Evolutionary conservation across 2,329 filamentous ascomycete genomes (phyloP), one percentile per base, ranked within the genome.

Genomic region (Alternaria gaisen): DNA sequence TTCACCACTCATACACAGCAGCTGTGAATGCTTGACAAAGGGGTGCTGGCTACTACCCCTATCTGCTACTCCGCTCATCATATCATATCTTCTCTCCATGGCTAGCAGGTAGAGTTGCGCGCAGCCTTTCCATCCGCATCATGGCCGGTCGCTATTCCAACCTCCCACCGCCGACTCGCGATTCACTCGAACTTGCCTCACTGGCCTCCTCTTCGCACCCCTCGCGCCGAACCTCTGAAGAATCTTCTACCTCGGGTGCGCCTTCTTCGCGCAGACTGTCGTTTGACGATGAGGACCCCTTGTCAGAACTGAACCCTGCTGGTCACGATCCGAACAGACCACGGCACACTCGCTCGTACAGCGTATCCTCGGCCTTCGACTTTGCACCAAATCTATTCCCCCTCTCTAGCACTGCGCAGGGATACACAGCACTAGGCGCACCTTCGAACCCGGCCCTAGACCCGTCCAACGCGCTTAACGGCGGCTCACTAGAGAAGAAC

Each of bases 171-270:
- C 72, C 82, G 12, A 82, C 88, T 63, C 92, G 95, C 82, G 95
- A 99, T 85, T 98, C 94, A 47, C 88, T 99, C 74, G 95, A 99
- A 83, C 90, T 99, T 60, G 95, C 94, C 62, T 97, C 94, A 54
- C 88, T 99, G 66, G 95, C 94, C 61, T 97, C 93, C 64, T 94
- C 91, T 38, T 93, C 91, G 69, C 87, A 85, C 53, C 86, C 85
- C 64, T 87, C 86, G 48, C 85, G 85, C 11, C 87, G 90, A 47
- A 83, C 86, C n/a, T 91, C 90, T 16, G 87, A 90, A 58, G 84
- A 84, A 41, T 97, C 93, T 36, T 91, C 88, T 3, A 87, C 89
- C 40, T 92, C 91, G n/a, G 94, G 92, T 70, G 88, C 94, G 72
- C 92, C 93, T 14, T 98, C 94, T n/a, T 97, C 94, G 61, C 91